These are phyloP conservation scores for Hypoxylon sp. DNA, from an alignment of 2,329 filamentous ascomycete genomes.

Conservation along the genomic window DNA sequence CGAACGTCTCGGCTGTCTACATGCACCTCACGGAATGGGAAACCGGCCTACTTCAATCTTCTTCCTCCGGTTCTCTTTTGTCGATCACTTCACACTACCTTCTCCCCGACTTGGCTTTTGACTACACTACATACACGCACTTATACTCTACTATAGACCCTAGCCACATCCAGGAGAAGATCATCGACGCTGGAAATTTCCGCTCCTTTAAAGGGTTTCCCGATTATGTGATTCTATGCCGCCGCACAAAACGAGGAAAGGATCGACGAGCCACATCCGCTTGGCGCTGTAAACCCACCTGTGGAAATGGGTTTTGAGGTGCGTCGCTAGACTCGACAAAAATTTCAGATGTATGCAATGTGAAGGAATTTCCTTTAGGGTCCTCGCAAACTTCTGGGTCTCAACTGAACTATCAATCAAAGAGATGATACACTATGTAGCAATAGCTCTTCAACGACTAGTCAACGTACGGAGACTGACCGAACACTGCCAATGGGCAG, in stretches of 20 bases:
- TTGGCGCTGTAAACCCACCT: constrained; percentile 35
- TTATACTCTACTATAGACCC: constrained; percentile 1
- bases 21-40: constrained; percentile 23
- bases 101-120: constrained; percentile 12
- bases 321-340: constrained; percentile 35
- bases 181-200: constrained; percentile 32
- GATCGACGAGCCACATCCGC: constrained; percentile 39
- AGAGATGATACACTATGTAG: not conserved
- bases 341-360: constrained; percentile 32
- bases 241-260: constrained; percentile 32
- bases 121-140: no score
- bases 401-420: constrained; percentile 18
- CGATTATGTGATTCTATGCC: constrained; percentile 36
- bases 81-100: constrained; percentile 29
- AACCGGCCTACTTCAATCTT: constrained; percentile 20
- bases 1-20: constrained; percentile 27
- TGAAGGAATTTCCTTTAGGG: constrained; percentile 13
- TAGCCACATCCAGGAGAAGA: constrained; percentile 38
- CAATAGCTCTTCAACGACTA: not conserved
- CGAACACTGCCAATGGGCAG: not conserved
- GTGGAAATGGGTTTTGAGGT: constrained; percentile 31
- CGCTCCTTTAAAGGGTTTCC: constrained; percentile 25
- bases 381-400: constrained; percentile 16
- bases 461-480: not conserved
- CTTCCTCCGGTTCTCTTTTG: constrained; percentile 24